phyloP scores from a whole-genome alignment of 306 rosid genomes.

The Cucurbita moschata region DNA sequence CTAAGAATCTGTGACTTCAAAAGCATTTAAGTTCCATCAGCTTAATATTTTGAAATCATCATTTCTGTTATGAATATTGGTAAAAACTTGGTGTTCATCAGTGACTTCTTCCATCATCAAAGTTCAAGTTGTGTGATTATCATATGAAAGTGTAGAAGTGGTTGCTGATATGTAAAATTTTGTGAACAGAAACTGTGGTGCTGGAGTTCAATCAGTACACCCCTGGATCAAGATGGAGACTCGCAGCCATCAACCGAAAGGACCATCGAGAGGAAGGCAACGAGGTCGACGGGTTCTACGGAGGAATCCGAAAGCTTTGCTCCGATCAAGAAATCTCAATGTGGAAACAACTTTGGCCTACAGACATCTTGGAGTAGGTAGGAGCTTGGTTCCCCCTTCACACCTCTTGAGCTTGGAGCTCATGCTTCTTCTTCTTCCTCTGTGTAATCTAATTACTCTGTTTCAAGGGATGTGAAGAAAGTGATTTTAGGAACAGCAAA shows the following conservation, averaged over 20 bases:
- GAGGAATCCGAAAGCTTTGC: slow-evolving; percentile 71
- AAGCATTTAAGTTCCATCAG: neutral
- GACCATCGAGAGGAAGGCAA: slow-evolving; percentile 78
- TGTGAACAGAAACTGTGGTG: slow-evolving; percentile 54
- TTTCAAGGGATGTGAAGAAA: neutral
- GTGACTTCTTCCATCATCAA: neutral
- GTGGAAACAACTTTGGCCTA: slow-evolving; percentile 79
- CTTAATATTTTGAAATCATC: neutral
- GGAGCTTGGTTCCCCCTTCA: neutral
- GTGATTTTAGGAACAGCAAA: neutral
- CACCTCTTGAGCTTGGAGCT: neutral
- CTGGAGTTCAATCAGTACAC: slow-evolving; percentile 88
- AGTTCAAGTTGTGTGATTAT: neutral
- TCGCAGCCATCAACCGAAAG: slow-evolving; percentile 34
- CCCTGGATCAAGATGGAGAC: slow-evolving; percentile 73
- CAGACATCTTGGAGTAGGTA: slow-evolving; percentile 48
- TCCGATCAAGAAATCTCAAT: slow-evolving; percentile 31
- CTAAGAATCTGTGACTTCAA: neutral
- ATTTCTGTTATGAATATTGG: neutral
- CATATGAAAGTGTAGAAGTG: neutral
- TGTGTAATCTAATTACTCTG: neutral
- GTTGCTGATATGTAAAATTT: neutral
- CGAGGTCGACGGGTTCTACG: slow-evolving; percentile 78
- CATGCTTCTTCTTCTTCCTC: neutral
- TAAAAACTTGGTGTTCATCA: neutral